A percentile compares a stretch with the other conserved stretches of the same genome.
Conservation (phyloP, 805 yeast species). For the Lipomyces kockii region DNA sequence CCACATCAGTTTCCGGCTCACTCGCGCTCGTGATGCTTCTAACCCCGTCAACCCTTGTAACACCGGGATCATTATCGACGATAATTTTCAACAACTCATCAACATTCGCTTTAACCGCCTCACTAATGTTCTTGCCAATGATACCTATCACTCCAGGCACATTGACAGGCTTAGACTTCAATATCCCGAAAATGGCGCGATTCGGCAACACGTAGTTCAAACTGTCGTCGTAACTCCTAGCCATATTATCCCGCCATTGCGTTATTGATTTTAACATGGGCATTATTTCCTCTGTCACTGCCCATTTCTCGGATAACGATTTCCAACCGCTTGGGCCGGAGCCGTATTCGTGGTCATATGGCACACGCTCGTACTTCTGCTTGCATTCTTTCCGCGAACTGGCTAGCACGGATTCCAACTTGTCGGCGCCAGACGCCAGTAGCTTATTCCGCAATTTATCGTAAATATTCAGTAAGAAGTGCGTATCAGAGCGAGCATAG, state of each 20-base stretch:
- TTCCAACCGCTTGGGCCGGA: slow-evolving; percentile 63
- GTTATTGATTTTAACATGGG: slow-evolving; percentile 64
- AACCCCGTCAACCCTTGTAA: background rate
- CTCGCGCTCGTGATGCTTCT: background rate
- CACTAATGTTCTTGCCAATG: slow-evolving; percentile 44
- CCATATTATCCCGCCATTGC: slow-evolving; percentile 81
- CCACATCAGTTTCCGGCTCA: background rate
- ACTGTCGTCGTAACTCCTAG: slow-evolving; percentile 82
- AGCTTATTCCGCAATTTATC: slow-evolving; percentile 72
- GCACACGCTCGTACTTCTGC: slow-evolving; percentile 79
- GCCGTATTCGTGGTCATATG: slow-evolving; percentile 52
- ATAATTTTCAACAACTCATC: slow-evolving; percentile 16
- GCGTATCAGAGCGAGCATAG: slow-evolving; percentile 95
- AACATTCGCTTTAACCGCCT: slow-evolving; percentile 14
- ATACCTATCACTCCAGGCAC: slow-evolving; percentile 58
- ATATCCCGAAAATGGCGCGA: slow-evolving; percentile 68
- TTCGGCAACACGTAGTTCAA: slow-evolving; percentile 83
- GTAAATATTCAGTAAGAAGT: slow-evolving; percentile 79
- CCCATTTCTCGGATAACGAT: slow-evolving; percentile 64
- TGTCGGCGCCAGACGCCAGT: slow-evolving; percentile 35
- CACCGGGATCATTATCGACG: background rate
- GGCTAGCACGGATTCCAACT: slow-evolving; percentile 60
- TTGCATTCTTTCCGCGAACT: slow-evolving; percentile 80
- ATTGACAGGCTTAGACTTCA: slow-evolving; percentile 62
- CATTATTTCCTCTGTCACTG: slow-evolving; percentile 56